Percentiles rank a stretch among this genome's conserved stretches.
Conservation (phyloP, 257 asterid species). For the Jasminum sambac region DNA sequence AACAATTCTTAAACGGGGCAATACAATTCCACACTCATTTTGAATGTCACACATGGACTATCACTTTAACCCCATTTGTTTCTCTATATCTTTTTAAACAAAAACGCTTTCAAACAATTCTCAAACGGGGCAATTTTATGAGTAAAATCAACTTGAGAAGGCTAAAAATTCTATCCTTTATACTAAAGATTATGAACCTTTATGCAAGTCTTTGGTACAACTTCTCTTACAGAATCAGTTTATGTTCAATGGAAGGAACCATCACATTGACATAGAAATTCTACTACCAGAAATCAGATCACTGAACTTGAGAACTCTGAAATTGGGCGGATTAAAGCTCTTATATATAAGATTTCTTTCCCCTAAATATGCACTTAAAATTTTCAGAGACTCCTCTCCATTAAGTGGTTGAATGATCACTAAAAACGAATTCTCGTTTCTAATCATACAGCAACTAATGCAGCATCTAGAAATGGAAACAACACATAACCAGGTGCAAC, state of each 20-base stretch:
- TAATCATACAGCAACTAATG: neutral
- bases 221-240: neutral
- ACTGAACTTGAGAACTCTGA: neutral
- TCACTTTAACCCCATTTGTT: too few relatives aligned
- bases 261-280: neutral
- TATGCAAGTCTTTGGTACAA: neutral
- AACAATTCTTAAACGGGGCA: too few relatives aligned
- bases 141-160: neutral
- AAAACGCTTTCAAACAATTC: too few relatives aligned
- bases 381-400: neutral
- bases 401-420: neutral
- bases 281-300: neutral
- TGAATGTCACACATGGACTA: too few relatives aligned
- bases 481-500: neutral
- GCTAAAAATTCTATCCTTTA: neutral
- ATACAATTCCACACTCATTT: too few relatives aligned
- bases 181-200: neutral
- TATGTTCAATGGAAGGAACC: neutral
- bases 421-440: neutral
- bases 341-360: neutral
- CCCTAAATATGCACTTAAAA: neutral
- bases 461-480: neutral
- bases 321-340: neutral
- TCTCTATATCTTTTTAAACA: too few relatives aligned
- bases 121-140: too few relatives aligned